phyloP scores from a whole-genome alignment of 129 eudicot species.

The Lonicera japonica region DNA sequence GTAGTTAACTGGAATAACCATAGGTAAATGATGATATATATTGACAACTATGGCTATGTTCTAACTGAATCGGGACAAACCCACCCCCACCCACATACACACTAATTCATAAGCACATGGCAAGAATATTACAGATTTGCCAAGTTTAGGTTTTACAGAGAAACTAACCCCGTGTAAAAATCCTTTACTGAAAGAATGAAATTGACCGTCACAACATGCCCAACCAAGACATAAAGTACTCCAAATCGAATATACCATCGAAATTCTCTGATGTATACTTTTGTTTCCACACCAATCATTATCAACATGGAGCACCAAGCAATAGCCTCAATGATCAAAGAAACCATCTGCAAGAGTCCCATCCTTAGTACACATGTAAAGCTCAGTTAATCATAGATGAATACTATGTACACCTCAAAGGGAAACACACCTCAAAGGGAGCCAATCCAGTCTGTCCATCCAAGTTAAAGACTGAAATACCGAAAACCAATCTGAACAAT shows the following conservation, averaged over 20 bases:
- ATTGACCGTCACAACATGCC: slow-evolving; percentile 66
- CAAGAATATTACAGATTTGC: not conserved
- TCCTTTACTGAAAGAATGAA: slow-evolving; percentile 57
- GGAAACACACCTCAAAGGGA: slow-evolving; percentile 58
- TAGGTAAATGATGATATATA: no score
- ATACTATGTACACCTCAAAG: not conserved
- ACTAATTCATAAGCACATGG: no score
- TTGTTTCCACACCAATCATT: slow-evolving; percentile 71
- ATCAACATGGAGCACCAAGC: slow-evolving; percentile 68
- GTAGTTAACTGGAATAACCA: no score
- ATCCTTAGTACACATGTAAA: slow-evolving; percentile 4
- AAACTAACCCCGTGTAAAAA: slow-evolving; percentile 48
- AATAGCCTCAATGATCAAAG: slow-evolving; percentile 58
- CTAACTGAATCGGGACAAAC: no score
- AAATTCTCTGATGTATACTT: slow-evolving; percentile 59
- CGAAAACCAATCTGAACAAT: slow-evolving; percentile 40
- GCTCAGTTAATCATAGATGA: not conserved
- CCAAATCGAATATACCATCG: slow-evolving; percentile 90
- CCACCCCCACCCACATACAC: no score
- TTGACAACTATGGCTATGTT: no score
- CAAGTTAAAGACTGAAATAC: slow-evolving; percentile 46
- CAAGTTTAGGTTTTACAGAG: not conserved
- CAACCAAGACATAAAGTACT: slow-evolving; percentile 68
- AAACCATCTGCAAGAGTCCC: slow-evolving; percentile 40
- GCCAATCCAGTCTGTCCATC: slow-evolving; percentile 43